Conservation (phyloP, 495 filamentous ascomycete genomes). For the Neurospora pannonica region DNA sequence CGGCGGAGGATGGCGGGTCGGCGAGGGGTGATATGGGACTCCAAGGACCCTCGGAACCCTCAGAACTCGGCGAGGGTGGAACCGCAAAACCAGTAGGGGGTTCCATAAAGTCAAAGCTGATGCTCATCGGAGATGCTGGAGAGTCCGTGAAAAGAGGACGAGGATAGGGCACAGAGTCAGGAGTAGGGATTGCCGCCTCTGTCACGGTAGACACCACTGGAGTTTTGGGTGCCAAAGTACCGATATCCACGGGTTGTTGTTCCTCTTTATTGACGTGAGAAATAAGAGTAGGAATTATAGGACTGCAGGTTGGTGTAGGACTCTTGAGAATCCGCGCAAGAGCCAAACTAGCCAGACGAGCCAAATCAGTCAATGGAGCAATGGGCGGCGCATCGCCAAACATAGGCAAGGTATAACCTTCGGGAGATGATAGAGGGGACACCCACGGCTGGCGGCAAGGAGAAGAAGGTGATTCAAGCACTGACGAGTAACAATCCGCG, state of each 20-base stretch:
- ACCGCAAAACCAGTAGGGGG: not conserved
- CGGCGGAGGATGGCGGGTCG: no score
- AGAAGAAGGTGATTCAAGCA: not conserved
- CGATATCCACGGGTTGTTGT: not conserved
- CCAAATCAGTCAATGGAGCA: not conserved
- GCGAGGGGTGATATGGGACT: not conserved
- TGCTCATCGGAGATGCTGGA: not conserved
- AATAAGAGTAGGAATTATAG: not conserved
- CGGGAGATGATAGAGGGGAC: not conserved
- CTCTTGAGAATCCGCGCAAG: not conserved
- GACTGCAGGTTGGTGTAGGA: no score
- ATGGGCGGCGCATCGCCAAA: not conserved
- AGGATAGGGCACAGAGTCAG: not conserved
- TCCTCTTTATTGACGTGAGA: no score
- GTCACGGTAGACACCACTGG: not conserved
- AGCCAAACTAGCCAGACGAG: not conserved
- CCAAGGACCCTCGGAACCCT: not conserved
- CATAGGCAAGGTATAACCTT: not conserved
- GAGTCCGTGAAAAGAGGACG: not conserved
- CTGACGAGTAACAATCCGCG: not conserved
- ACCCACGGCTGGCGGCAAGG: not conserved
- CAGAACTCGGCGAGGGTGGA: not conserved
- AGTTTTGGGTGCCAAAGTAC: not conserved
- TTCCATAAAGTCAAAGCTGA: not conserved
- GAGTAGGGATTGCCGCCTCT: not conserved